Percentiles rank a stretch among this genome's conserved stretches.
Evolutionary conservation across 192 early-diverging fungal species (phyloP).

Genomic region (Umbelopsis vinacea): DNA sequence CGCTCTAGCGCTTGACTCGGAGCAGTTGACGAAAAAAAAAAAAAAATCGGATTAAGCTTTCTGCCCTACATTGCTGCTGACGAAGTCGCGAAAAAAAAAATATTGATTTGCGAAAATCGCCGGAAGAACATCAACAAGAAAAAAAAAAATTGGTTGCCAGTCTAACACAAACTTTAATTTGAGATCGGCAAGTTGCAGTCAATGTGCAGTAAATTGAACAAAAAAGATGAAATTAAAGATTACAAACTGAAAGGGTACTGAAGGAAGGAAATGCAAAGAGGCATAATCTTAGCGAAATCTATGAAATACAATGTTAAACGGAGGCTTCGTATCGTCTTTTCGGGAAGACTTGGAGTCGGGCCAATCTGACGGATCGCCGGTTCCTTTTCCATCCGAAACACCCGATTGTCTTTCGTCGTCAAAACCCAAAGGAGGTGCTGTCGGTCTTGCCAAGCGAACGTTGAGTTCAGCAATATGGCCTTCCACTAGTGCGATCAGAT

Average conservation of each 20-base stretch:
- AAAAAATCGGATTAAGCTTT: too few species aligned
- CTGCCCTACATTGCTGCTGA: too few species aligned
- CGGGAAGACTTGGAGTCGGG: neutral
- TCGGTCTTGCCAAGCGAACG: slow-evolving; percentile 14
- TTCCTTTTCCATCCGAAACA: neutral
- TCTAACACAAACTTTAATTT: too few species aligned
- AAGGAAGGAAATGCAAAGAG: neutral
- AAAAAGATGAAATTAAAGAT: neutral
- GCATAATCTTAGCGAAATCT: slow-evolving; percentile 5
- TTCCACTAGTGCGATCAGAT: slow-evolving; percentile 52
- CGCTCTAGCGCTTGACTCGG: too few species aligned
- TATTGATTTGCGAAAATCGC: too few species aligned
- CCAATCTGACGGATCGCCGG: neutral
- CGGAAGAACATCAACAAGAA: too few species aligned
- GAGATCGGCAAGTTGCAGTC: too few species aligned
- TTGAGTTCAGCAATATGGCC: slow-evolving; percentile 52
- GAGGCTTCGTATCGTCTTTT: neutral
- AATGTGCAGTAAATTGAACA: neutral
- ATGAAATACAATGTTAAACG: slow-evolving; percentile 7
- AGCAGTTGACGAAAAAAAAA: too few species aligned
- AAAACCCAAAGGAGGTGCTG: neutral
- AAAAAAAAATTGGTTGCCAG: too few species aligned
- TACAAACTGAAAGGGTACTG: neutral
- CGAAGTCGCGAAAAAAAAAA: too few species aligned
- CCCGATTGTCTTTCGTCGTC: slow-evolving; percentile 2